A percentile compares a stretch with the other conserved stretches of the same genome.
Conservation (phyloP, 2,329 filamentous ascomycete genomes). For the Sporothrix globosa region DNA sequence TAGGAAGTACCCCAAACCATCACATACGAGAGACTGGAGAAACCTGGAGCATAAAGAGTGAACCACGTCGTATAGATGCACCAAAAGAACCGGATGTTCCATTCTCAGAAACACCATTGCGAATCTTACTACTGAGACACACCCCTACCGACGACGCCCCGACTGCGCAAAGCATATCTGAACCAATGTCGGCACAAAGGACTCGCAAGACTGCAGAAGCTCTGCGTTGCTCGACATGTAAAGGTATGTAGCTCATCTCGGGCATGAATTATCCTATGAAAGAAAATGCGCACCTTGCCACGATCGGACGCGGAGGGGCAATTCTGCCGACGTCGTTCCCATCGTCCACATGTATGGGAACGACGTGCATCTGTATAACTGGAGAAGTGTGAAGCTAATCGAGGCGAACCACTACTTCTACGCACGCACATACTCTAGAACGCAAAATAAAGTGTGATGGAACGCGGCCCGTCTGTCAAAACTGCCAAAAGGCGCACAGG, state of each 20-base stretch:
- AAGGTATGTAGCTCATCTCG: constrained; percentile 18
- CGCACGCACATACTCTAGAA: constrained; percentile 4
- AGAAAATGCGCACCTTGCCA: background rate
- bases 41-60: background rate
- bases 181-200: background rate
- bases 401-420: background rate
- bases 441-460: constrained; percentile 35
- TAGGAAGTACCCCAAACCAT: background rate
- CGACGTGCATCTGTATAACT: background rate
- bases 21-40: background rate
- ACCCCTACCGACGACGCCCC: background rate
- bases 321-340: background rate
- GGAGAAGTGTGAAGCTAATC: background rate
- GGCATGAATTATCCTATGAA: background rate
- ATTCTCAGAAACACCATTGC: background rate
- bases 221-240: constrained; percentile 28
- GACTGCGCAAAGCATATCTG: background rate
- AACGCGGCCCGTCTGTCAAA: constrained; percentile 26
- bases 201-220: background rate
- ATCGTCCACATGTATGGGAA: background rate
- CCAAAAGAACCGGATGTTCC: background rate
- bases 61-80: background rate
- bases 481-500: constrained; percentile 30
- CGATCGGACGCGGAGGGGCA: background rate
- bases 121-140: background rate